A percentile compares a stretch with the other conserved stretches of the same genome.
These are phyloP conservation scores for Dendrothele bispora DNA, from an alignment of 768 basidiomycete genomes.

Conservation along the genomic window DNA sequence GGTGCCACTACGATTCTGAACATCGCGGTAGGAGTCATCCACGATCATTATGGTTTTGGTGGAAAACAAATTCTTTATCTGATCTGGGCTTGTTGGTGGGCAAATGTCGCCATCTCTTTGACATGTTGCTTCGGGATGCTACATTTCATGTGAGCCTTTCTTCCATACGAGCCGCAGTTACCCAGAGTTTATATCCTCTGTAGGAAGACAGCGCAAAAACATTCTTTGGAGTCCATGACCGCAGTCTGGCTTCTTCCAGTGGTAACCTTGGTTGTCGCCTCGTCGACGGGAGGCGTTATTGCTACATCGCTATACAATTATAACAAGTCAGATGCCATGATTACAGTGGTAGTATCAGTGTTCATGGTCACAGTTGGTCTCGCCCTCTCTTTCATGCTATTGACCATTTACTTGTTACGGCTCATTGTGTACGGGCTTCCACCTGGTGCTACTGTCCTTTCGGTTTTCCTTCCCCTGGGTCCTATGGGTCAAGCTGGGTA, in stretches of 20 bases:
- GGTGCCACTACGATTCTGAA: conserved; percentile 52
- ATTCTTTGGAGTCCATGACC: conserved; percentile 56
- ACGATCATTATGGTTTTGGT: conserved; percentile 44
- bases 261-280: conserved; percentile 69
- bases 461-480: conserved; percentile 73
- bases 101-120: conserved; percentile 51
- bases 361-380: conserved; percentile 59
- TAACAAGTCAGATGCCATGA: conserved; percentile 47
- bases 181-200: not conserved
- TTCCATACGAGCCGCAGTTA: not conserved
- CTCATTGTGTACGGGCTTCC: conserved; percentile 58
- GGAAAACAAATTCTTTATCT: conserved; percentile 48
- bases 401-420: conserved; percentile 62
- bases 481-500: conserved; percentile 70
- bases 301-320: conserved; percentile 46
- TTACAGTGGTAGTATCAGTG: conserved; percentile 55
- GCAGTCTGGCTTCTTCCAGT: conserved; percentile 75
- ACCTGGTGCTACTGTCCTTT: conserved; percentile 45
- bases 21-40: conserved; percentile 38
- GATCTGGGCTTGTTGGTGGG: conserved; percentile 67
- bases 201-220: conserved; percentile 59
- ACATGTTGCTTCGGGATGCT: conserved; percentile 61
- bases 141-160: conserved; percentile 60
- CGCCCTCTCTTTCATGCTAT: conserved; percentile 61
- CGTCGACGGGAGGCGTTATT: conserved; percentile 65